A percentile compares a stretch with the other conserved stretches of the same genome.
These are phyloP conservation scores for Salix dunnii DNA, from an alignment of 345 rosid genomes.

Conservation along the genomic window DNA sequence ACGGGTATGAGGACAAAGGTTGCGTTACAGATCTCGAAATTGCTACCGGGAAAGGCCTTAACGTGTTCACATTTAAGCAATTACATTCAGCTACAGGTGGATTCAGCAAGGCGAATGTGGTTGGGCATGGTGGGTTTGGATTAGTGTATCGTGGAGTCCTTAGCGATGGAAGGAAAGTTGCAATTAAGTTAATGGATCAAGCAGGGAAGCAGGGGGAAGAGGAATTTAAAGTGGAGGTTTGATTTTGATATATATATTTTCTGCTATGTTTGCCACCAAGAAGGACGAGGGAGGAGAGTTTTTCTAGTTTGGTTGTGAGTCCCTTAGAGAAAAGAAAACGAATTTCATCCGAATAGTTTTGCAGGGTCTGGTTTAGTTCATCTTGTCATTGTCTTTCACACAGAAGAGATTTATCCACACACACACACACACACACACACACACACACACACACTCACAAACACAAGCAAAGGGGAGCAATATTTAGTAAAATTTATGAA, in stretches of 20 bases:
- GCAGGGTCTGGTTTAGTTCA: not conserved
- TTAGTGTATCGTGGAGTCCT: constrained; percentile 30
- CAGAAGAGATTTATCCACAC: not conserved
- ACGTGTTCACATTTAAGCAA: constrained; percentile 74
- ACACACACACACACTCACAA: not conserved
- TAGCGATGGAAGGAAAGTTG: constrained; percentile 29
- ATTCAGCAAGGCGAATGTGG: constrained; percentile 85
- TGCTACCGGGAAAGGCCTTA: constrained; percentile 51
- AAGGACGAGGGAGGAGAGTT: not conserved
- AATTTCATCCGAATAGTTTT: not conserved
- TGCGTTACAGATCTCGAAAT: constrained; percentile 32
- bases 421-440: too few species aligned
- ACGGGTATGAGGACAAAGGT: constrained; percentile 48
- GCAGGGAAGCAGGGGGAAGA: constrained; percentile 93
- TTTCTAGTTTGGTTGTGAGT: not conserved
- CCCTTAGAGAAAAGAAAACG: not conserved
- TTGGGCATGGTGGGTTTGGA: constrained; percentile 35
- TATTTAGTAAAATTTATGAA: too few species aligned
- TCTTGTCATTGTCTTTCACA: not conserved
- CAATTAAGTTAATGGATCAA: constrained; percentile 39
- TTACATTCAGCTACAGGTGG: constrained; percentile 81
- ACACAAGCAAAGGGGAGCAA: too few species aligned
- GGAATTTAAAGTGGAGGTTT: constrained; percentile 88
- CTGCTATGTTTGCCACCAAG: not conserved
- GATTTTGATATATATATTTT: not conserved